Base-by-base conservation (phyloP, 352 stramenopile genomes). In the Phytophthora quininea region DNA sequence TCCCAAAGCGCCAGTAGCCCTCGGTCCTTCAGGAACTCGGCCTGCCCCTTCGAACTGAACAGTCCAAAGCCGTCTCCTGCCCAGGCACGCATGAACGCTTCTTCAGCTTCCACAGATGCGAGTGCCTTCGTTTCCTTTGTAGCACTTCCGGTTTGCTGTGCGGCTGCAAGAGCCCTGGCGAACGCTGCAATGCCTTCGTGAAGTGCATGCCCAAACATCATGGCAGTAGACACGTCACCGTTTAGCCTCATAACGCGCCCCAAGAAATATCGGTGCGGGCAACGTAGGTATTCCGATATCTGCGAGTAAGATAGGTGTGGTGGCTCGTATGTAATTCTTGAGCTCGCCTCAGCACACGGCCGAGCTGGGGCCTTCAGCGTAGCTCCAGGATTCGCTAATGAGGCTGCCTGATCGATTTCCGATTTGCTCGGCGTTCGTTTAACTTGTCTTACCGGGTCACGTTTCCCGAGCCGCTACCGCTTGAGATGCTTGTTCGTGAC, bases 221-320 rank as follows among this genome's bases (percentile, higher is more conserved):
- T 92, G 0, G 83, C 69, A 37, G 74, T 76, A 3, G 79, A 87
- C 10, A 76, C 35, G 30, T 87, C 67, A 8, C 70, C 71, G 32
- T 79, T 60, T 4, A 92, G 58, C 55, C 82, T 89, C 71, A 90
- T 82, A 14, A 83, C 77, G 7, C 88, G 86, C n/a, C 73, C 59
- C 33, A 96, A 62, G 54, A 89, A 94, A 61, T 96, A 96, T 9
- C 84, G 77, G 32, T 94, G 83, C 7, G 88, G 88, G 67, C 88
- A 96, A 14, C 88, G 83, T 15, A 84, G 65, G 50, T 93, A 96
- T 70, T 94, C 84, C 27, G 80, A 76, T 42, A 96, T 89, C 49
- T 96, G 88, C 10, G 88, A 88, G 52, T 91, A 96, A 35, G 88
- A 96, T 52, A 96, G 64, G 52, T 96, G 86, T 1, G 68, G 33